These are phyloP conservation scores for Ascochyta koolunga DNA, from an alignment of 2,329 filamentous ascomycete genomes.

Conservation along the genomic window DNA sequence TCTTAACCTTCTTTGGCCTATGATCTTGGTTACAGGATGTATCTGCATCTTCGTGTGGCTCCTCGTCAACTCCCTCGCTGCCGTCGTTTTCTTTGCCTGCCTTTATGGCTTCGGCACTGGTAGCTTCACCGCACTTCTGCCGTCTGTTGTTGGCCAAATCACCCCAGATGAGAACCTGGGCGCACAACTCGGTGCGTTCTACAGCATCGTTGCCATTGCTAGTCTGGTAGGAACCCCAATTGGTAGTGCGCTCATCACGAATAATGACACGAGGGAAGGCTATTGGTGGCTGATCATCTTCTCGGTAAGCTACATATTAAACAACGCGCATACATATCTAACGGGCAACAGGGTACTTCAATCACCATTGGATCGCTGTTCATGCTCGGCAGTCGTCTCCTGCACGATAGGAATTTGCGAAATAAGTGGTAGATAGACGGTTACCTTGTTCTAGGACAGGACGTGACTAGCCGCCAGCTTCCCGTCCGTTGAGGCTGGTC, in stretches of 20 bases:
- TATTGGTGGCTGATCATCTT: constrained; percentile 36
- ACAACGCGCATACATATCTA: background rate
- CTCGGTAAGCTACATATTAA: constrained; percentile 21
- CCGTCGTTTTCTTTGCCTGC: constrained; percentile 68
- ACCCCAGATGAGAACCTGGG: constrained; percentile 73
- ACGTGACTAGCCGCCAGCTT: no score
- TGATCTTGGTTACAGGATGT: constrained; percentile 52
- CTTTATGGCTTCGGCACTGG: constrained; percentile 74
- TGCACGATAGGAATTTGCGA: constrained; percentile 20
- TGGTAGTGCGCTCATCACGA: constrained; percentile 55
- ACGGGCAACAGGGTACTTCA: constrained; percentile 17
- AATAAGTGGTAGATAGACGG: constrained; percentile 18
- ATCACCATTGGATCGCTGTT: constrained; percentile 24
- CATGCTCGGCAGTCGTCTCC: constrained; percentile 28
- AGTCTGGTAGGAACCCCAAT: constrained; percentile 72
- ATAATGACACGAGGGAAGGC: constrained; percentile 23
- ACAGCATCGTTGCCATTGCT: constrained; percentile 66
- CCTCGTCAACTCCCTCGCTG: constrained; percentile 54
- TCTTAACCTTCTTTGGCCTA: constrained; percentile 60
- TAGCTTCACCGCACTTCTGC: constrained; percentile 67
- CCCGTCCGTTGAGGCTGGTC: no score
- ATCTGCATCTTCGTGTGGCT: constrained; percentile 64
- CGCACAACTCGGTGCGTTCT: constrained; percentile 68
- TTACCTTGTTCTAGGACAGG: no score
- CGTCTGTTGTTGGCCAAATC: constrained; percentile 72